Percentiles rank a stretch among this genome's conserved stretches.
These are phyloP conservation scores for Orbilia ellipsospora DNA, from an alignment of 2,329 filamentous ascomycete genomes.

Conservation along the genomic window DNA sequence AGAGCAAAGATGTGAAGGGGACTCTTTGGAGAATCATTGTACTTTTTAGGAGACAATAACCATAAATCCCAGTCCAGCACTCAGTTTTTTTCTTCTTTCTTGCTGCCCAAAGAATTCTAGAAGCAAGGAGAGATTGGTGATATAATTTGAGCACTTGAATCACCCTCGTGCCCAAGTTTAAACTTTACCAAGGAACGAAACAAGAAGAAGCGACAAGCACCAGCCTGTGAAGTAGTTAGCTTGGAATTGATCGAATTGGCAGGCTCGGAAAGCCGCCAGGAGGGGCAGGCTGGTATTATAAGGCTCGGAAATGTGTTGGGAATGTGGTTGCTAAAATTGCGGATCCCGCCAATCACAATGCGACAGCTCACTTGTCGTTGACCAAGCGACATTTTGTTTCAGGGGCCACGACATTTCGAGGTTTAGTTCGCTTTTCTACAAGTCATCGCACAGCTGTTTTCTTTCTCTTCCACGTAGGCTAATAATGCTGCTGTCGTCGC, in stretches of 20 bases:
- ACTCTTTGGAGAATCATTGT: constrained; percentile 47
- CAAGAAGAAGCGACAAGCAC: no score
- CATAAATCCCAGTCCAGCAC: background rate
- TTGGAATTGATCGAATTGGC: background rate
- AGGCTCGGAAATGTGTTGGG: constrained; percentile 46
- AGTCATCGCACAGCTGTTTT: constrained; percentile 27
- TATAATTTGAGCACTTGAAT: constrained; percentile 1
- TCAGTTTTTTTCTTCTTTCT: constrained; percentile 15
- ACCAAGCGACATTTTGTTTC: constrained; percentile 28
- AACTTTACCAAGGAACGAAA: background rate
- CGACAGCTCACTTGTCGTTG: constrained; percentile 43
- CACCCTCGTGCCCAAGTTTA: background rate
- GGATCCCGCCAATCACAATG: constrained; percentile 33
- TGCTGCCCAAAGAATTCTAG: constrained; percentile 17
- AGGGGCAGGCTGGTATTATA: constrained; percentile 30
- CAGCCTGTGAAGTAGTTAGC: constrained; percentile 7
- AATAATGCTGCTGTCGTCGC: background rate
- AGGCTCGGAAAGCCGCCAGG: constrained; percentile 18
- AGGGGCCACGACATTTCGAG: constrained; percentile 32
- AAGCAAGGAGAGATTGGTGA: constrained; percentile 23
- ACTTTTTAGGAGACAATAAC: background rate
- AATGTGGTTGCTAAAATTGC: constrained; percentile 23
- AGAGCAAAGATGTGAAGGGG: constrained; percentile 42
- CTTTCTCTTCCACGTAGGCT: background rate
- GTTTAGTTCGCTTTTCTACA: constrained; percentile 2